A percentile compares a stretch with the other conserved stretches of the same genome.
phyloP scores from a whole-genome alignment of 2,329 filamentous ascomycete species.

The Alternaria sp. region DNA sequence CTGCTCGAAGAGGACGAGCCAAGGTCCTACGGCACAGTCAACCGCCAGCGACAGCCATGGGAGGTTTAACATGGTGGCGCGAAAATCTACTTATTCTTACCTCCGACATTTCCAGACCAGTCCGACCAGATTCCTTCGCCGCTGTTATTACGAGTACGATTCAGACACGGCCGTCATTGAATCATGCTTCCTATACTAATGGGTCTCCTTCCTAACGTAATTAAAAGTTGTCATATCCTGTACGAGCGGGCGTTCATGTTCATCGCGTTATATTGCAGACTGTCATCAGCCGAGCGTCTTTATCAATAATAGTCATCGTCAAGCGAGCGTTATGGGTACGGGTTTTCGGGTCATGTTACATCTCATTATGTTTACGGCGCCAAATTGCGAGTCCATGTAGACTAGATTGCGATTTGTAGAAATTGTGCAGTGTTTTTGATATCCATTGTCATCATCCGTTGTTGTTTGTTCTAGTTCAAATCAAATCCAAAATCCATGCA shows the following conservation, averaged over 20 bases:
- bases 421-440: neutral
- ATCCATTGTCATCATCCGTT: neutral
- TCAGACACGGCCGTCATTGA: neutral
- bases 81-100: neutral
- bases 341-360: neutral
- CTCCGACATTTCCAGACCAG: neutral
- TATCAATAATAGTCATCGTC: neutral
- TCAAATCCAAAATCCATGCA: neutral
- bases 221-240: neutral
- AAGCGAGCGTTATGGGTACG: neutral
- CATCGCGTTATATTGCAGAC: neutral
- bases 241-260: neutral
- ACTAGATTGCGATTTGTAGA: slow-evolving; percentile 6
- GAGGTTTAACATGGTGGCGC: slow-evolving; percentile 4
- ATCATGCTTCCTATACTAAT: neutral
- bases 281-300: neutral
- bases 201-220: neutral
- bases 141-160: neutral
- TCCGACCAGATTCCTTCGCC: neutral
- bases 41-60: slow-evolving; percentile 21
- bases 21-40: slow-evolving; percentile 33
- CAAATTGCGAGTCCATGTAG: slow-evolving; percentile 1
- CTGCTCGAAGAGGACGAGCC: slow-evolving; percentile 46
- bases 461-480: neutral
- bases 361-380: neutral